phyloP scores from a whole-genome alignment of 1,139 yeast genomes.

The Candida neerlandica region DNA sequence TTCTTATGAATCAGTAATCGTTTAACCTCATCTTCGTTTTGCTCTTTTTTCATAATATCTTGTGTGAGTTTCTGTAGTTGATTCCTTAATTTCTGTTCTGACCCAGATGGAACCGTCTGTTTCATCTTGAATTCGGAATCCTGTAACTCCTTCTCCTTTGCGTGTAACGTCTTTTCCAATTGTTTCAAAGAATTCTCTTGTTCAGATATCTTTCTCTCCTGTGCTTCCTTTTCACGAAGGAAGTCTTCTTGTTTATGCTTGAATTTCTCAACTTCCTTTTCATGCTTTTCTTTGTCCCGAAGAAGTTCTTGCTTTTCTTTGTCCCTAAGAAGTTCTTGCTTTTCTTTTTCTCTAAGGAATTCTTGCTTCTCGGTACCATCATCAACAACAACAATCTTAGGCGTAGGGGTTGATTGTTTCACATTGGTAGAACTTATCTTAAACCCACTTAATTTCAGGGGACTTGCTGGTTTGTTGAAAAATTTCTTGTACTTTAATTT shows the following conservation, averaged over 20 bases:
- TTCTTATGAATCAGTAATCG: background rate
- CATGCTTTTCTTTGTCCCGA: conserved; percentile 4
- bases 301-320: conserved; percentile 2
- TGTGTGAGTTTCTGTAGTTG: conserved; percentile 24
- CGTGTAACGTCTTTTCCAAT: conserved; percentile 7
- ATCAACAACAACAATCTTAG: background rate
- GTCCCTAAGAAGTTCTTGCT: background rate
- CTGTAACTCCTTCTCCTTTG: conserved; percentile 11
- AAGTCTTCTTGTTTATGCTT: conserved; percentile 6
- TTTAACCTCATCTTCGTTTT: conserved; percentile 13
- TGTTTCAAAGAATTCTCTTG: conserved; percentile 7
- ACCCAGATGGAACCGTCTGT: conserved; percentile 1
- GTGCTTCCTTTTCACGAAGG: conserved; percentile 5
- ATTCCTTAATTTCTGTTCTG: conserved; percentile 7
- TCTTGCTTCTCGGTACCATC: background rate
- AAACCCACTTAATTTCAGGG: conserved; percentile 23
- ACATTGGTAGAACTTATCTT: conserved; percentile 22
- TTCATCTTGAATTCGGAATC: conserved; percentile 17
- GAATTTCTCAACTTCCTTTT: conserved; percentile 7
- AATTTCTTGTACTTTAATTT: conserved; percentile 19
- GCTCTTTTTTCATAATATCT: conserved; percentile 22
- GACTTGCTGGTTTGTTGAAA: conserved; percentile 9
- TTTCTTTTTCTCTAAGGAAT: background rate
- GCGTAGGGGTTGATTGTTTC: background rate
- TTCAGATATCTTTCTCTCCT: conserved; percentile 5